Evolutionary conservation across 116 monocot genomes (phyloP), one percentile per base, ranked within the genome.

Genomic region (Thalassia testudinum): DNA sequence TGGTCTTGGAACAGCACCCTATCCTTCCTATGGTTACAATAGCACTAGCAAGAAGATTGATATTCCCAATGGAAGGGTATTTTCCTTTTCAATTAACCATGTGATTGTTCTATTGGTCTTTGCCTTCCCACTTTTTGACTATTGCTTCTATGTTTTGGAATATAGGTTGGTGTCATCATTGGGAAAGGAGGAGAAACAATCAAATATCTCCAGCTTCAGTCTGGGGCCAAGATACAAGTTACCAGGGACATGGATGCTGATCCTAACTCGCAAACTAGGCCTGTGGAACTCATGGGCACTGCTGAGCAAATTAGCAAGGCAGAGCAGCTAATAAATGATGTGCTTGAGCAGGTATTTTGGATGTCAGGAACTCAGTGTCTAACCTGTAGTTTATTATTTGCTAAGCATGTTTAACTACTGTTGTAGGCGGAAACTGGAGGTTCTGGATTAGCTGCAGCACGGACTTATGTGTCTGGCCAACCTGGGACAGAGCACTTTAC

Each of bases 111-210:
- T n/a, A n/a, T n/a, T n/a, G n/a, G n/a, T n/a, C n/a, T n/a, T n/a
- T n/a, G n/a, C n/a, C n/a, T n/a, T n/a, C n/a, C n/a, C n/a, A n/a
- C n/a, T n/a, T n/a, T n/a, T n/a, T n/a, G n/a, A n/a, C n/a, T n/a
- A n/a, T n/a, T n/a, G n/a, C n/a, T n/a, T n/a, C n/a, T n/a, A n/a
- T n/a, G n/a, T n/a, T n/a, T n/a, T n/a, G n/a, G 7, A 40, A 8
- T 14, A 14, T 47, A 95, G 95, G 95, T 87, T 69, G 88, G 95
- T 56, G 95, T 95, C 28, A 95, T 95, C 12, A 95, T 95, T 70
- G 95, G 95, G 6, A 88, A 85, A 78, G 62, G 78, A 54, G 95
- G 95, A 47, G 95, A 95, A 37, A 95, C 95, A 22, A 95, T 95
- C 17, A 95, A 76, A 62, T 72, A 87, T 70, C 78, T 93, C 37